phyloP scores from a whole-genome alignment of 805 yeast species.

The Lipomyces mesembrius region DNA sequence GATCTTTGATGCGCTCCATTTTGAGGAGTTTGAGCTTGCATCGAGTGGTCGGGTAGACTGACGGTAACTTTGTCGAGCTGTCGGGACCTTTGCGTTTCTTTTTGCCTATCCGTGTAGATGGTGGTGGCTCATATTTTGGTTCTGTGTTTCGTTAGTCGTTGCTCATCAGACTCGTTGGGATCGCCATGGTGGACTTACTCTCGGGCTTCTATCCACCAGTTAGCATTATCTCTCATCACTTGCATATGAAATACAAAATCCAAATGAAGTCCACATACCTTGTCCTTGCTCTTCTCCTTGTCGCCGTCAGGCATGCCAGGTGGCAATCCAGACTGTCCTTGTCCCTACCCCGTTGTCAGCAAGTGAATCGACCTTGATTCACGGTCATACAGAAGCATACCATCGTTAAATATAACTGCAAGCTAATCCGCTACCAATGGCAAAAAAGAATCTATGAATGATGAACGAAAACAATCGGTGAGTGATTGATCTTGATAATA shows the following conservation, averaged over 20 bases:
- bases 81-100: conserved; percentile 86
- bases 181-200: conserved; percentile 37
- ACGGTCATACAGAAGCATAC: background rate
- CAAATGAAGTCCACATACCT: conserved; percentile 32
- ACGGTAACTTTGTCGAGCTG: conserved; percentile 83
- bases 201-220: conserved; percentile 40
- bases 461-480: background rate
- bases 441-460: background rate
- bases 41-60: conserved; percentile 88
- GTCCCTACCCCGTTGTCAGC: conserved; percentile 40
- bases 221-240: background rate
- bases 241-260: background rate
- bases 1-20: conserved; percentile 96
- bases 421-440: background rate
- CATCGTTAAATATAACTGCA: background rate
- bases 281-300: conserved; percentile 42
- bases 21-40: conserved; percentile 88
- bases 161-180: background rate
- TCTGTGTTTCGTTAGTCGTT: conserved; percentile 53
- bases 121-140: conserved; percentile 99
- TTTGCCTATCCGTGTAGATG: conserved; percentile 89
- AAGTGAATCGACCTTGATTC: background rate
- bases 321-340: conserved; percentile 45
- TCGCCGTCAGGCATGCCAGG: conserved; percentile 42
- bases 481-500: background rate